phyloP scores from a whole-genome alignment of 306 rosid genomes.

The Dicorynia guianensis region DNA sequence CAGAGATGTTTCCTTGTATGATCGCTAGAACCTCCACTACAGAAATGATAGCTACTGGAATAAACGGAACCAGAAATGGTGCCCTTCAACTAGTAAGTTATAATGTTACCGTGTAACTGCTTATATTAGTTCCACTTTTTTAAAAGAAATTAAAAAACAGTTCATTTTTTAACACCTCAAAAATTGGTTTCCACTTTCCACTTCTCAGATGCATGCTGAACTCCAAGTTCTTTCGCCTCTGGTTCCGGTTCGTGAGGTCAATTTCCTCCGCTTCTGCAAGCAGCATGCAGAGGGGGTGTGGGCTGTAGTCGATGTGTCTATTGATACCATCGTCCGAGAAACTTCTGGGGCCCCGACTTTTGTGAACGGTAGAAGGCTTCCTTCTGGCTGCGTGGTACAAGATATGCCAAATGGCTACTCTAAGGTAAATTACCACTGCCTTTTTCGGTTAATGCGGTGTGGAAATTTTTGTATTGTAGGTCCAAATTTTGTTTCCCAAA shows the following conservation, averaged over 20 bases:
- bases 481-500: slow-evolving; percentile 32
- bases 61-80: slow-evolving; percentile 89
- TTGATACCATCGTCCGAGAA: slow-evolving; percentile 72
- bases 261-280: slow-evolving; percentile 83
- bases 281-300: slow-evolving; percentile 93
- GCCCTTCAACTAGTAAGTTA: slow-evolving; percentile 76
- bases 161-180: neutral
- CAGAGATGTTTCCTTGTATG: slow-evolving; percentile 86
- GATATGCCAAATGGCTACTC: slow-evolving; percentile 95
- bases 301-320: slow-evolving; percentile 88
- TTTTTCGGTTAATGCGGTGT: slow-evolving; percentile 2
- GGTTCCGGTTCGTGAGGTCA: slow-evolving; percentile 83
- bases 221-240: slow-evolving; percentile 88
- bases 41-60: slow-evolving; percentile 77
- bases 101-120: neutral
- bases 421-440: slow-evolving; percentile 52
- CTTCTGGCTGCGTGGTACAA: slow-evolving; percentile 93
- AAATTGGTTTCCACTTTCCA: slow-evolving; percentile 2
- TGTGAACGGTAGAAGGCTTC: slow-evolving; percentile 73
- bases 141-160: neutral
- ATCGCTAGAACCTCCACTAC: slow-evolving; percentile 80
- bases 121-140: neutral
- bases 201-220: slow-evolving; percentile 81
- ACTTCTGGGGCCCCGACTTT: slow-evolving; percentile 59
- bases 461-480: neutral